Evolutionary conservation across 305 asterid species (phyloP), one percentile per base, ranked within the genome.

Genomic region (Fraxinus baroniana): DNA sequence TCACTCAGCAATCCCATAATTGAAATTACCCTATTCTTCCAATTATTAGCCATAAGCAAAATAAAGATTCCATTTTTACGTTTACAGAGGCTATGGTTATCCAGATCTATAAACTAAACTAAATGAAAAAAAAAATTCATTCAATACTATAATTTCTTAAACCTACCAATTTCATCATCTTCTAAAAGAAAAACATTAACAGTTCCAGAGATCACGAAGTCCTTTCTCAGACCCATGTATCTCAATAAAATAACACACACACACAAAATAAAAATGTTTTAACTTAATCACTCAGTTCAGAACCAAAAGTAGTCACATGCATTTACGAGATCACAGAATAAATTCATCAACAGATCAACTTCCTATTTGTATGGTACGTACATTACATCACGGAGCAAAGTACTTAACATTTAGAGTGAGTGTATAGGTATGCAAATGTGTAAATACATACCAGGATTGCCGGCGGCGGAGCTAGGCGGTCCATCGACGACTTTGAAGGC

Each of bases 381-480:
- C 81, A 79, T 1, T 33, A 12, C 78, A 68, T 70, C 10, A 41
- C 76, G 22, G 49, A 49, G 74, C 64, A 71, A 71, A 71, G 10
- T n/a, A 7, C 4, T 32, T 5, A 6, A 32, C 12, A 71, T 0
- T 5, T 0, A 30, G 64, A 36, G 68, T 15, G 52, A 52, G 68
- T 37, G n/a, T 35, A 71, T 32, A 66, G 5, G 66, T 15, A 7
- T 2, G 32, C 49, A 41, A 71, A 15, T 6, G 35, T 13, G 74
- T 18, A 30, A 1, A 13, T 33, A 49, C n/a, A 7, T 82, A 93
- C 98, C 98, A 84, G 98, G 98, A 86, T 93, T 90, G 52, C 98
- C 97, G 24, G 98, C 98, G 62, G 98, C 97, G 77, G 98, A 92
- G 83, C 97, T 93, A 72, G 93, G 91, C 35, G 98, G 97, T 9